Evolutionary conservation across 345 rosid species (phyloP), one percentile per base, ranked within the genome.

Genomic region (Gossypium sturtianum): DNA sequence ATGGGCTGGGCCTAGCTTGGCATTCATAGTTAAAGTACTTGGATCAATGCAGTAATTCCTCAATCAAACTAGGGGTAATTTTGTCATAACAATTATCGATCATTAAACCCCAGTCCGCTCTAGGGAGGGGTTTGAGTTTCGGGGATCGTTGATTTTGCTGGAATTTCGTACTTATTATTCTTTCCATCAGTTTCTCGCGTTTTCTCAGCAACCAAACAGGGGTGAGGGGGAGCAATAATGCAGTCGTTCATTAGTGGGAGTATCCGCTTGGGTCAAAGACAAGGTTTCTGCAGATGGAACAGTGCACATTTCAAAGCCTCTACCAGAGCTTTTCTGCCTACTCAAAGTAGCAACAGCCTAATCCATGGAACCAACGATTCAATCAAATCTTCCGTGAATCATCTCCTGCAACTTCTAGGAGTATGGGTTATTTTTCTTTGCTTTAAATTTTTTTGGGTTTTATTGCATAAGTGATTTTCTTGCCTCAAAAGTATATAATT

Each of bases 201-300:
- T 51, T 51, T 51, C 45, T 27, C 25, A 27, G 47, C 45, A 11
- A 69, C 59, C 73, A 51, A 51, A 69, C 45, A 3, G 59, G 62
- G 49, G 20, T 17, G 38, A 68, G 23, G 20, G 51, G 22, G 47
- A 27, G 44, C 60, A 27, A 51, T 2, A 27, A 86, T 86, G 89
- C 87, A 78, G 58, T 78, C 89, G 7, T 63, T 82, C 17, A 69
- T 66, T 15, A 56, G 83, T 69, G 73, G 73, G 51, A 77, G 75
- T 52, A 29, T 77, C 47, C 80, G 73, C 6, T 77, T 83, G 71
- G 66, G 77, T 74, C 64, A 73, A 51, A 77, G 85, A 27, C 82
- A 61, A 56, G 41, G 54, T 16, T 74, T 77, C n/a, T 34, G 23
- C 70, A 27, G 53, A 57, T 75, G 73, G 20, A 72, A 16, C 12